Evolutionary conservation across 768 basidiomycete species (phyloP), one percentile per base, ranked within the genome.

Genomic region (Strobilomyces confusus): DNA sequence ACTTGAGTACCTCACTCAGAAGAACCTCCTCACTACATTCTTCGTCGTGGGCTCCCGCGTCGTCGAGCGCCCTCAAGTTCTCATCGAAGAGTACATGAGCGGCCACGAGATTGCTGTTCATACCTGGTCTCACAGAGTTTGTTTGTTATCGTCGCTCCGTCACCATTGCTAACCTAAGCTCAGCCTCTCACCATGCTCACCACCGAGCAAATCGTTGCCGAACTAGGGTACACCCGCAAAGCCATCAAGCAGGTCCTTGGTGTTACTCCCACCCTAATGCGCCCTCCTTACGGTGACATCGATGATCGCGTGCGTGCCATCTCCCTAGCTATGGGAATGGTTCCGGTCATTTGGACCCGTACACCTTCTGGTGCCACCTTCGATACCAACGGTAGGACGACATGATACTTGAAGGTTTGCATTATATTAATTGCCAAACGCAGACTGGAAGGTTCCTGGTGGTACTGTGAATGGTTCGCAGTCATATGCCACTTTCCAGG

Each of bases 221-320:
- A 98, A 72, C 76, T 98, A 34, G 94, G 92, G 47, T 98, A 90
- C 87, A 88, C 92, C 49, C 87, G 87, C 51, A 83, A 89, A 70
- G 83, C 85, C 48, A 95, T 98, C 74, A 84, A 87, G 71, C 66
- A 65, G 2, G 80, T 88, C 20, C 72, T 88, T 52, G 88, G 88
- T 58, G 84, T 91, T 25, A 87, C 87, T 1, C 89, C 89, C 0
- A 85, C 79, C 9, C 80, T 80, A 5, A 87, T 87, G 87, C 82
- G 89, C 52, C 84, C 89, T 38, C 90, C 90, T 40, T 91, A 77
- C 58, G 89, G 90, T 62, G 90, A 92, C 63, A 88, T 92, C 26
- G 94, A 98, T 67, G 88, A 92, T 72, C 92, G 95, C 62, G 93
- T 98, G 43, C 89, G 95, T 56, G 88, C 87, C 37, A 92, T 98